Evolutionary conservation across 140 eudicot genomes (phyloP).

Genomic region (Oenanthe javanica): DNA sequence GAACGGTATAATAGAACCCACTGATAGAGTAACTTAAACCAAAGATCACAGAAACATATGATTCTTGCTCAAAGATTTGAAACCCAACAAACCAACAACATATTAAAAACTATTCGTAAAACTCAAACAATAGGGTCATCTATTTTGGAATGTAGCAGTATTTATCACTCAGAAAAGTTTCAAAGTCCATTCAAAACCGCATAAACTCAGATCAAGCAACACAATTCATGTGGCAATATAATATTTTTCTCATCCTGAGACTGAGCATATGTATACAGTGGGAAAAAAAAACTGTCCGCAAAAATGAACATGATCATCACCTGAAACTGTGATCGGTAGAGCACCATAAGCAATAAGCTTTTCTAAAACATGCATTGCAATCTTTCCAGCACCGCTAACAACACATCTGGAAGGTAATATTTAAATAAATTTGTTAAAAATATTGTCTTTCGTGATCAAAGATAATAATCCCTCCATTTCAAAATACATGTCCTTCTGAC

Average conservation of each 20-base stretch:
- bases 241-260: not conserved
- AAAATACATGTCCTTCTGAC: no score
- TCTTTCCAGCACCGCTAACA: slow-evolving; percentile 98
- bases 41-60: not conserved
- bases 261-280: not conserved
- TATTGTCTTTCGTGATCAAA: not conserved
- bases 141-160: not conserved
- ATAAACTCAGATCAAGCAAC: not conserved
- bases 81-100: not conserved
- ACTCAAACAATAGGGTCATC: not conserved
- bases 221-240: not conserved
- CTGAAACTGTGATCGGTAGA: slow-evolving; percentile 88
- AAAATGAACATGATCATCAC: slow-evolving; percentile 22
- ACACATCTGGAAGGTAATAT: slow-evolving; percentile 49
- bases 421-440: slow-evolving; percentile 2
- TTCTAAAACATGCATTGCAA: slow-evolving; percentile 93
- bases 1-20: not conserved
- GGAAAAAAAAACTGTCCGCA: not conserved
- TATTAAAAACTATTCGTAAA: not conserved
- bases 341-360: slow-evolving; percentile 92
- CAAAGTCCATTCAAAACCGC: not conserved
- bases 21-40: not conserved
- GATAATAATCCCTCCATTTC: not conserved
- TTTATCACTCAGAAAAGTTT: not conserved
- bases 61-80: not conserved